Evolutionary conservation across 352 stramenopile genomes (phyloP).

Genomic region (Phytophthora europaea): DNA sequence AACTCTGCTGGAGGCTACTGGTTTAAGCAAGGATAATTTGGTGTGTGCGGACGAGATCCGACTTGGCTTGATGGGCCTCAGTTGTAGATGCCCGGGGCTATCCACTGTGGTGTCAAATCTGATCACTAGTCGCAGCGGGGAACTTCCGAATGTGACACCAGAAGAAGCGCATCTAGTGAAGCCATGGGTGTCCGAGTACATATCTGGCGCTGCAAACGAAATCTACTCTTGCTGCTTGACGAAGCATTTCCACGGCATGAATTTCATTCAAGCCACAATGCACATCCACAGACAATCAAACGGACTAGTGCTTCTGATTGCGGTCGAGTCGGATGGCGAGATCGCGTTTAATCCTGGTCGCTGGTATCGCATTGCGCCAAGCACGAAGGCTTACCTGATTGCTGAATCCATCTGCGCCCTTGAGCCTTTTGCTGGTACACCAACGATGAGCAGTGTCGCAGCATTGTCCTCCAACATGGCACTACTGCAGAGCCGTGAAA

Average conservation of each 20-base stretch:
- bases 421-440: conserved; percentile 45
- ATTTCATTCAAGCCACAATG: conserved; percentile 79
- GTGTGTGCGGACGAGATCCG: conserved; percentile 87
- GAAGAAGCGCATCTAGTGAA: conserved; percentile 34
- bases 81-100: conserved; percentile 81
- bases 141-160: conserved; percentile 34
- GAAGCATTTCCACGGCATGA: conserved; percentile 69
- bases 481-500: conserved; percentile 46
- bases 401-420: conserved; percentile 75
- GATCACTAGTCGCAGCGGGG: conserved; percentile 77
- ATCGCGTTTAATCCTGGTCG: conserved; percentile 84
- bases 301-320: conserved; percentile 80
- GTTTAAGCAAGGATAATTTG: conserved; percentile 74
- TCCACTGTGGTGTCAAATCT: conserved; percentile 89
- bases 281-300: conserved; percentile 78
- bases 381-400: conserved; percentile 81
- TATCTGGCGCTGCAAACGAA: conserved; percentile 80
- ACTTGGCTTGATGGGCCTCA: conserved; percentile 87
- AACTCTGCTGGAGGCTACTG: conserved; percentile 78
- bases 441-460: conserved; percentile 37
- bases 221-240: conserved; percentile 81
- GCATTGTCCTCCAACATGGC: conserved; percentile 43
- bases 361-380: conserved; percentile 55
- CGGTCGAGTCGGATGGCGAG: conserved; percentile 71
- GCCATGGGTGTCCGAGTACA: conserved; percentile 82